These are phyloP conservation scores for Seiridium cupressi DNA, from an alignment of 2,329 filamentous ascomycete genomes.

Conservation along the genomic window DNA sequence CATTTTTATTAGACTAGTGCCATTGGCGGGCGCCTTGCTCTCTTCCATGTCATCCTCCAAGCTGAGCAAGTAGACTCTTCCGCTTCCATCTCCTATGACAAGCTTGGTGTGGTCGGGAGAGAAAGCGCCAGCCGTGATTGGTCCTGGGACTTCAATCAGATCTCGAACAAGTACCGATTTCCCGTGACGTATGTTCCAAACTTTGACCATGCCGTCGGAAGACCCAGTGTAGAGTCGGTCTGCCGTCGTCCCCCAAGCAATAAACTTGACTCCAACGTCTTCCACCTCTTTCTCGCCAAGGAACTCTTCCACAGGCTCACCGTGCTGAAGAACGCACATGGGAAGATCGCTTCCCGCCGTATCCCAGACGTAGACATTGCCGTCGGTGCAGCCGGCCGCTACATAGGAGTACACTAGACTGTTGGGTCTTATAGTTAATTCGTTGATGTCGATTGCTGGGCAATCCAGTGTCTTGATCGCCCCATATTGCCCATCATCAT, in stretches of 20 bases:
- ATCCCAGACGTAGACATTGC: conserved; percentile 63
- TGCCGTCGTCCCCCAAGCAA: conserved; percentile 55
- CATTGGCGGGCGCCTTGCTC: conserved; percentile 13
- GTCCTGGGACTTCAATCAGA: conserved; percentile 52
- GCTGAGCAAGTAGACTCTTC: conserved; percentile 55
- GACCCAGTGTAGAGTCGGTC: conserved; percentile 63
- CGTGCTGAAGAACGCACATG: conserved; percentile 55
- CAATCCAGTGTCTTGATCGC: conserved; percentile 59
- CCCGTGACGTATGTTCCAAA: conserved; percentile 56
- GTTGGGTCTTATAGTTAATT: conserved; percentile 58
- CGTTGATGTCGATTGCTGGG: conserved; percentile 59
- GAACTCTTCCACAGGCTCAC: conserved; percentile 35
- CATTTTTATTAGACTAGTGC: conserved; percentile 30
- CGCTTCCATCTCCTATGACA: conserved; percentile 59
- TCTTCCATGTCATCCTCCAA: conserved; percentile 37
- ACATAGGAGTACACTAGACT: conserved; percentile 49
- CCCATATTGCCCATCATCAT: conserved; percentile 33
- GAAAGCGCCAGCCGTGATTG: conserved; percentile 58
- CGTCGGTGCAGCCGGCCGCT: conserved; percentile 61
- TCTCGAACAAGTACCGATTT: conserved; percentile 46
- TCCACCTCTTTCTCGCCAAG: conserved; percentile 48
- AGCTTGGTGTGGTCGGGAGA: conserved; percentile 55
- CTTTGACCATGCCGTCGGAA: conserved; percentile 61
- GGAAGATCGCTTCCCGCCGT: conserved; percentile 53
- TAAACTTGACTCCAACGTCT: conserved; percentile 64